These are phyloP conservation scores for Cruciata laevipes DNA, from an alignment of 257 asterid genomes.

Conservation along the genomic window DNA sequence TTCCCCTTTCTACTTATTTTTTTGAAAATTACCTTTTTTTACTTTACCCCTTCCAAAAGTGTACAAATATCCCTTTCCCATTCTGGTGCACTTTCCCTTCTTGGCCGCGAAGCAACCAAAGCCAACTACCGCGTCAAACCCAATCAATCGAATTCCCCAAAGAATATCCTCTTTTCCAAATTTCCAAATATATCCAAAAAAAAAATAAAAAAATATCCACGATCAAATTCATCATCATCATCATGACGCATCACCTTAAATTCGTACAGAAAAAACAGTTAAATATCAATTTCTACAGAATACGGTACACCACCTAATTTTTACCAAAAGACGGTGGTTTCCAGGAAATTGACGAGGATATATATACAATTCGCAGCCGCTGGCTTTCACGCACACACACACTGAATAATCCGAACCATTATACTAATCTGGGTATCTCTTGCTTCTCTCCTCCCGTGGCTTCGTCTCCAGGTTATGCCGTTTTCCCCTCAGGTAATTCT, in stretches of 20 bases:
- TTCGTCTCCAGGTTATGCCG: slow-evolving; percentile 32
- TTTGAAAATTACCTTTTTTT: too few relatives aligned
- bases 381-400: background rate
- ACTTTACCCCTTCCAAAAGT: background rate
- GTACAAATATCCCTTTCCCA: background rate
- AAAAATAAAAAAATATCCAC: background rate
- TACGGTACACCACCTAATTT: slow-evolving; percentile 6
- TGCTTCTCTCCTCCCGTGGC: slow-evolving; percentile 19
- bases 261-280: background rate
- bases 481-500: slow-evolving; percentile 22
- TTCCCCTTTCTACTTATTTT: background rate
- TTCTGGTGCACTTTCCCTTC: background rate
- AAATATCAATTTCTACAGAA: background rate
- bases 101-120: slow-evolving; percentile 6
- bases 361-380: background rate
- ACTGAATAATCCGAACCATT: background rate
- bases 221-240: background rate
- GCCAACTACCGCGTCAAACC: background rate
- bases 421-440: background rate
- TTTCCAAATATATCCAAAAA: background rate
- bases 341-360: background rate
- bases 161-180: background rate
- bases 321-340: slow-evolving; percentile 12
- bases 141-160: background rate
- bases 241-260: background rate